Evolutionary conservation across 2,329 filamentous ascomycete species (phyloP), one percentile per base, ranked within the genome.

Genomic region (Tolypocladium amazonense): DNA sequence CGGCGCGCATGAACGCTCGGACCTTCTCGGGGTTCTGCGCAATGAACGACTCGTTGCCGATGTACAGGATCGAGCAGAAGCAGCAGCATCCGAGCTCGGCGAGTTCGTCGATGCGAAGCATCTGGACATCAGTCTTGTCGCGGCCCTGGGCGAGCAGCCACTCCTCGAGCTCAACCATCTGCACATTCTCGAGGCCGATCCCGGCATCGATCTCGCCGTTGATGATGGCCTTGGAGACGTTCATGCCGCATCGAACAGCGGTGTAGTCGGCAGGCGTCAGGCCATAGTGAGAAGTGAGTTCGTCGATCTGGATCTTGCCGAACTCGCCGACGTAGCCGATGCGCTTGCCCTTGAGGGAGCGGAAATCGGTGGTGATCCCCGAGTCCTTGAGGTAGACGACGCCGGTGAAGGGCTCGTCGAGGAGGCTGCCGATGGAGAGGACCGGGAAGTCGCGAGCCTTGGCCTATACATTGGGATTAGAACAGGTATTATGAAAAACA

Each of bases 301-400:
- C 89, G 71, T 92, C 89, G 65, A 92, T 90, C 76, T 91, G 88
- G 71, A 91, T 90, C 82, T 88, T 92, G 74, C 88, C 88, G 64
- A 91, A 91, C 71, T 91, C 88, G 67, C 88, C 88, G 60, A 91
- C 88, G 65, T 91, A 91, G 70, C 88, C 88, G 70, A 91, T 91
- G 30, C 81, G 83, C 76, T 90, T 90, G 65, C 87, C 88, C 73
- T 87, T 88, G 66, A 92, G 82, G 47, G 86, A 87, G 70, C 79
- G 82, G 76, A 92, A 91, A 76, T 91, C 88, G 55, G 84, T 75
- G 37, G 87, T 90, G 74, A 91, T 90, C 60, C 88, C 88, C 55
- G 84, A 88, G 56, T 81, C 79, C 71, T 89, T 90, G 69, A 91
- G 81, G 72, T 91, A 91, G 56, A 91, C 84, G 57, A 91, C 86